phyloP scores from a whole-genome alignment of 164 flowering plant genomes.

The Euptelea pleiosperma region DNA sequence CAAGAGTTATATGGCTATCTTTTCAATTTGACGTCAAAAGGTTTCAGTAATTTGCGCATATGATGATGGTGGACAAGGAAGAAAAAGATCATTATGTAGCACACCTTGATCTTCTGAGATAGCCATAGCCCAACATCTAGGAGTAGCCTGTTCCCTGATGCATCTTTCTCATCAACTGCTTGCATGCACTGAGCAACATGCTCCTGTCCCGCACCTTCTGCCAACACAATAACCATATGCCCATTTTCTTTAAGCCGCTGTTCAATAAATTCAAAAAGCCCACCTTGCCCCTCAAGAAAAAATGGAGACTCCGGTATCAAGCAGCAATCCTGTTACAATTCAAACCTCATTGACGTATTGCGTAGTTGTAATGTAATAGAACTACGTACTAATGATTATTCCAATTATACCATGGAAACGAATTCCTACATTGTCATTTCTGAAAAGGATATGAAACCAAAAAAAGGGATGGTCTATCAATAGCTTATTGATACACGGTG shows the following conservation, averaged over 20 bases:
- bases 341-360: no score
- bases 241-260: constrained; percentile 78
- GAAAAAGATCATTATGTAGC: not conserved
- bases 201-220: constrained; percentile 98
- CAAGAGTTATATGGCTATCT: no score
- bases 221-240: constrained; percentile 92
- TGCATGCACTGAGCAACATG: constrained; percentile 36
- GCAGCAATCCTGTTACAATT: constrained; percentile 98
- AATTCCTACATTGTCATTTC: no score
- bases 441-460: no score
- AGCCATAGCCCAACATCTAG: constrained; percentile 80
- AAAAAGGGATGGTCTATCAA: no score
- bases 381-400: no score
- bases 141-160: constrained; percentile 77
- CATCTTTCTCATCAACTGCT: constrained; percentile 50
- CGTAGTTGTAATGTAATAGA: no score
- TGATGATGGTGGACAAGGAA: no score
- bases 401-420: no score
- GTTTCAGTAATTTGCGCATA: no score
- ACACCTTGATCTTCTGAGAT: constrained; percentile 67
- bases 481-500: no score
- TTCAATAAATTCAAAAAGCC: constrained; percentile 81
- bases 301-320: constrained; percentile 95
- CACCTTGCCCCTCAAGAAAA: constrained; percentile 87
- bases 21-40: no score